phyloP scores from a whole-genome alignment of 179 eudicot genomes.

The Beta macrorhiza region DNA sequence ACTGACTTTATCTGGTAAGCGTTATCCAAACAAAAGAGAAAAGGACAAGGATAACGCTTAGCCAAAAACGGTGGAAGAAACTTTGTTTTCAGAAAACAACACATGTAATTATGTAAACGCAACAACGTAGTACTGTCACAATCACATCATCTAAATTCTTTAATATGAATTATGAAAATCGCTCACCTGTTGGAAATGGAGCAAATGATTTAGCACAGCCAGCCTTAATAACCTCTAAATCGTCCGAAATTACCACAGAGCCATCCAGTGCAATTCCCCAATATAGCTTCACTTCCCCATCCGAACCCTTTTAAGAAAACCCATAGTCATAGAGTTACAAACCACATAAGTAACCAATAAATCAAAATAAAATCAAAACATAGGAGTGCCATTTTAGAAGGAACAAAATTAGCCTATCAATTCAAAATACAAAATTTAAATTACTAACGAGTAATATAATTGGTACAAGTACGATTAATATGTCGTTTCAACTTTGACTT shows the following conservation, averaged over 20 bases:
- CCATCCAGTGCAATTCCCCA: constrained; percentile 95
- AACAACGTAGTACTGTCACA: neutral
- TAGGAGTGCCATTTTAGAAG: no score
- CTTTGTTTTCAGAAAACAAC: neutral
- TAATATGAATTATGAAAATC: neutral
- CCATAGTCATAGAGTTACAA: neutral
- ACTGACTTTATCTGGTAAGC: no score
- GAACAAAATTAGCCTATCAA: no score
- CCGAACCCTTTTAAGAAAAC: constrained; percentile 54
- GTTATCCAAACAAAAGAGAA: neutral
- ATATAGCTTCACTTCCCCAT: constrained; percentile 71
- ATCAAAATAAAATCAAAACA: no score
- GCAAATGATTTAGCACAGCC: constrained; percentile 87
- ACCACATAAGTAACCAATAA: no score
- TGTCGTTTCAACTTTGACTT: no score
- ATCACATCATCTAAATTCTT: neutral
- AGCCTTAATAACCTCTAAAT: constrained; percentile 65
- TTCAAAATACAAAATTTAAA: no score
- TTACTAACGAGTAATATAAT: no score
- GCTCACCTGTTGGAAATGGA: constrained; percentile 72
- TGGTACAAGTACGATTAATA: no score
- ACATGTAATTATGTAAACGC: neutral
- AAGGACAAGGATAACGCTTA: neutral
- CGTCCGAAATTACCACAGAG: constrained; percentile 81
- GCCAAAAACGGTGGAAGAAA: neutral